These are phyloP conservation scores for Hemerocallis citrina DNA, from an alignment of 106 monocot genomes.

Conservation along the genomic window DNA sequence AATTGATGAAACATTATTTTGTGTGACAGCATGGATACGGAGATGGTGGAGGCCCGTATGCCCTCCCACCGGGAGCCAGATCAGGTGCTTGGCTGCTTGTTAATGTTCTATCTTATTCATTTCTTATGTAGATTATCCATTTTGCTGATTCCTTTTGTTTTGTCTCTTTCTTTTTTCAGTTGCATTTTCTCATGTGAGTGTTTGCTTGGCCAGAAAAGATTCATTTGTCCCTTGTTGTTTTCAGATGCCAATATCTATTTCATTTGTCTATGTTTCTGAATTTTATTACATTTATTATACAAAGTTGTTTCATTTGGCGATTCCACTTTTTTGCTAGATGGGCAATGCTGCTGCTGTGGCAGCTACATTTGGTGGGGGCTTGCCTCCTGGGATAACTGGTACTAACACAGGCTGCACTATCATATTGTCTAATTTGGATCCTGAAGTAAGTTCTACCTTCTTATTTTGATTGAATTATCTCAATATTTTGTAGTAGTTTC, in stretches of 20 bases:
- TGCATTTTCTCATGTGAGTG: too few species aligned
- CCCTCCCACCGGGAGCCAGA: constrained; percentile 9
- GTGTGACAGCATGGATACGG: not conserved
- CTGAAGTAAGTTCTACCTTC: constrained; percentile 9
- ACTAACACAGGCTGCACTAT: constrained; percentile 21
- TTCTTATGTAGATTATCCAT: too few species aligned
- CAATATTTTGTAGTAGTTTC: not conserved
- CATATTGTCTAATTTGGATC: constrained; percentile 18
- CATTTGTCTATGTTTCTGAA: too few species aligned
- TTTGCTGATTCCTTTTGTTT: too few species aligned
- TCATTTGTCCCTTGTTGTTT: too few species aligned
- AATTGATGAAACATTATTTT: not conserved
- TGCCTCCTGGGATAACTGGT: constrained; percentile 25
- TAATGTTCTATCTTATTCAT: too few species aligned
- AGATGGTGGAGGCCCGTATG: constrained; percentile 14
- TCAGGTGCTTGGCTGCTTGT: constrained; percentile 10
- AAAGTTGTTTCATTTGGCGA: too few species aligned
- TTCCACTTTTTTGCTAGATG: constrained; percentile 15
- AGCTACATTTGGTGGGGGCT: constrained; percentile 21
- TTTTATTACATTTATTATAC: too few species aligned
- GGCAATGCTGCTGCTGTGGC: constrained; percentile 17
- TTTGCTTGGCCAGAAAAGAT: too few species aligned
- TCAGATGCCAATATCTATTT: too few species aligned
- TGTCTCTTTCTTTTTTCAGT: too few species aligned
- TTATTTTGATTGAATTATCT: not conserved